These are phyloP conservation scores for Colletotrichum australisinense DNA, from an alignment of 2,329 filamentous ascomycete species.

Conservation along the genomic window DNA sequence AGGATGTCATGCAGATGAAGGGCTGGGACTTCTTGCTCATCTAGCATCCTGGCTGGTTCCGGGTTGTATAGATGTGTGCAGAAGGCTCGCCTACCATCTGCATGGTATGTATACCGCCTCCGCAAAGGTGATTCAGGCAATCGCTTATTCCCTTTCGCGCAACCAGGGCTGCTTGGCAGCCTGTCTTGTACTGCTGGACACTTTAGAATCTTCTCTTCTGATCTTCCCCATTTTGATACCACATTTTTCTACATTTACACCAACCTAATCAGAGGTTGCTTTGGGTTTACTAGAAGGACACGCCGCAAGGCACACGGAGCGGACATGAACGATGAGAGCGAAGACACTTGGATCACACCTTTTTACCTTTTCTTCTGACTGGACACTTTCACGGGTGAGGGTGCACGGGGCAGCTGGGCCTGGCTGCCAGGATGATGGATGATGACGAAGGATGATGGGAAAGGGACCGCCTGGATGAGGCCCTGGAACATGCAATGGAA, in stretches of 20 bases:
- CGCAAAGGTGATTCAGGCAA: slow-evolving; percentile 50
- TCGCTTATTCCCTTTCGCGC: slow-evolving; percentile 42
- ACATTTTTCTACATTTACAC: slow-evolving; percentile 42
- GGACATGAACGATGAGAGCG: slow-evolving; percentile 35
- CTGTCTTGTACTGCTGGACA: slow-evolving; percentile 16
- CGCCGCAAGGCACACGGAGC: slow-evolving; percentile 52
- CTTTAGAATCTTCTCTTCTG: not conserved
- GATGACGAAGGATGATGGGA: slow-evolving; percentile 32
- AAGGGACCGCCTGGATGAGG: slow-evolving; percentile 37
- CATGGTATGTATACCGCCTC: slow-evolving; percentile 40
- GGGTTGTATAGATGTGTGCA: slow-evolving; percentile 12
- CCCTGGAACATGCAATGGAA: slow-evolving; percentile 22
- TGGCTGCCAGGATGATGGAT: slow-evolving; percentile 36
- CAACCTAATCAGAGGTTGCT: slow-evolving; percentile 26
- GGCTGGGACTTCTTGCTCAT: slow-evolving; percentile 94
- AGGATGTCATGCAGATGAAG: slow-evolving; percentile 92
- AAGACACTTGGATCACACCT: slow-evolving; percentile 36
- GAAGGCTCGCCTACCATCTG: slow-evolving; percentile 31
- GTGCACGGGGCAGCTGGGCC: slow-evolving; percentile 28
- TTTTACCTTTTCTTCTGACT: slow-evolving; percentile 10
- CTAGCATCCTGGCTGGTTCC: slow-evolving; percentile 50
- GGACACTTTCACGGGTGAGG: slow-evolving; percentile 21
- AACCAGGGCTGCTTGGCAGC: slow-evolving; percentile 29
- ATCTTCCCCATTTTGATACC: slow-evolving; percentile 39
- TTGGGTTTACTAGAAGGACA: slow-evolving; percentile 34